Conservation (phyloP, 2,329 filamentous ascomycete genomes). For the Coniochaeta ligniaria region DNA sequence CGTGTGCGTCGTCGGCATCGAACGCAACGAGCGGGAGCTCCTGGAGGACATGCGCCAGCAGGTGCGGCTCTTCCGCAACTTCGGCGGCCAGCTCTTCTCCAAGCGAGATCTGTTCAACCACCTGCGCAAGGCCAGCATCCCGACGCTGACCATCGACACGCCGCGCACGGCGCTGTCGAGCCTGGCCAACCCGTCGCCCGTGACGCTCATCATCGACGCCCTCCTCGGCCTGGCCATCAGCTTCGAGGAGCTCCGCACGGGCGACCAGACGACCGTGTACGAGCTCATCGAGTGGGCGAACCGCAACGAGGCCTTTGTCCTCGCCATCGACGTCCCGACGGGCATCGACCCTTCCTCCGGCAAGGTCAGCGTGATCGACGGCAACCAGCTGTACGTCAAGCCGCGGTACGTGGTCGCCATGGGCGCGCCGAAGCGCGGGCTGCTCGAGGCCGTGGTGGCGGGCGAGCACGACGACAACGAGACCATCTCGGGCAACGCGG, state of each 20-base stretch:
- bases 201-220: conserved; percentile 82
- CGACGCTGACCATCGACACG: conserved; percentile 26
- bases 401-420: conserved; percentile 79
- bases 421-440: conserved; percentile 77
- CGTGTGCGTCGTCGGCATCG: conserved; percentile 76
- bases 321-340: conserved; percentile 87
- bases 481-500: conserved; percentile 17
- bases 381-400: conserved; percentile 70
- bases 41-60: conserved; percentile 77
- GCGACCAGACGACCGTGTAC: conserved; percentile 77
- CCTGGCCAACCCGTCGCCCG: conserved; percentile 51
- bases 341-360: conserved; percentile 78
- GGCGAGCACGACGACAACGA: conserved; percentile 39
- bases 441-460: conserved; percentile 68
- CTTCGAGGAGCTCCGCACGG: conserved; percentile 79
- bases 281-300: conserved; percentile 94
- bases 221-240: conserved; percentile 79
- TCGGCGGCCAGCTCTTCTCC: conserved; percentile 65
- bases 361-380: conserved; percentile 60
- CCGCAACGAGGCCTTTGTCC: conserved; percentile 70
- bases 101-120: conserved; percentile 57
- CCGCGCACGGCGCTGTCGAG: conserved; percentile 21
- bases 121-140: conserved; percentile 37
- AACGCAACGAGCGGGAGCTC: conserved; percentile 71
- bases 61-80: conserved; percentile 73